Evolutionary conservation across 108 stramenopile genomes (phyloP), one percentile per base, ranked within the genome.

Genomic region (Epipyxis sp.): DNA sequence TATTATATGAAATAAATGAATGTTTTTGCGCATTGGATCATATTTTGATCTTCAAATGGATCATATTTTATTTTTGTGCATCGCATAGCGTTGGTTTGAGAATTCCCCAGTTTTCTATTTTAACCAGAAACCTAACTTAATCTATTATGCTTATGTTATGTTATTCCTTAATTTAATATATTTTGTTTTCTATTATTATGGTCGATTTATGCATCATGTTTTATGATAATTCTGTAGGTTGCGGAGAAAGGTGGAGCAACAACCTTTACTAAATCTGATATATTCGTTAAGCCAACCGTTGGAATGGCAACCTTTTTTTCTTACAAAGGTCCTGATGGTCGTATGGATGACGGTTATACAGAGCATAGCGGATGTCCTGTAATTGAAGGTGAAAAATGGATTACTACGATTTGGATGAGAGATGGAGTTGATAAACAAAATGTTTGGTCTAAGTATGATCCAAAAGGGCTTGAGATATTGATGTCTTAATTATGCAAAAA

Each of bases 331-430:
- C 77, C 87, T 2, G 89, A 90, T 20, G 80, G 59, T 16, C 27
- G 44, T 40, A 80, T 59, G 72, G 80, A 81, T 59, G 71, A 77
- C 50, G 90, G 90, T 1, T 88, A 89, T 69, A 94, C 93, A 25
- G 89, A 93, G 44, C 93, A 96, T 77, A 87, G 87, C 45, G 95
- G 95, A 59, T 96, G 95, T 79, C 95, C 95, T 1, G 92, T 96
- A 34, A 65, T 89, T 62, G 88, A 90, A 77, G 95, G 95, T 6
- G 90, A 91, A 80, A 96, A 96, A 87, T 92, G 92, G 84, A 94
- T 96, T 80, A 90, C 95, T 6, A 97, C 96, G 1, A 91, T 95
- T 84, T 97, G 96, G 96, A 90, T 97, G 76, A 87, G 96, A 67
- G 80, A 86, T 42, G 94, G 94, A 62, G 96, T 97, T 34, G 89